Evolutionary conservation across 495 filamentous ascomycete species (phyloP).

Genomic region (Hypoxylon perforatum): DNA sequence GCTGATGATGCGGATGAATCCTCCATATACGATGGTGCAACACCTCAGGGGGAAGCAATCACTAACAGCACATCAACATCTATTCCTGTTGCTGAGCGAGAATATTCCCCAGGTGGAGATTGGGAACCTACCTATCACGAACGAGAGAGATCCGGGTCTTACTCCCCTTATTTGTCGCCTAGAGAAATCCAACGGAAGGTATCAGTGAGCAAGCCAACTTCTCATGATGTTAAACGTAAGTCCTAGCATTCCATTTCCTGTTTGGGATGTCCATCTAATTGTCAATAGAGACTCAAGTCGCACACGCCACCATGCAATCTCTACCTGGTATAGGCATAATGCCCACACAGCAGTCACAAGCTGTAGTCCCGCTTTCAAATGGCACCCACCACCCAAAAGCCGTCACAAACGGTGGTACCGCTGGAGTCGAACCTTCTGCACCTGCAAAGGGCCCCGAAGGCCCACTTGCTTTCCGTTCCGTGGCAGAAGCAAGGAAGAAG

Average conservation of each 20-base stretch:
- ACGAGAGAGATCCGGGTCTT: constrained; percentile 60
- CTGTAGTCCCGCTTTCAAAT: constrained; percentile 2
- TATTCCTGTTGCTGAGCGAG: constrained; percentile 30
- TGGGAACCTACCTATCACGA: constrained; percentile 44
- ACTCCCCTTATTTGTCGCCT: constrained; percentile 64
- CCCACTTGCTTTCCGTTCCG: constrained; percentile 27
- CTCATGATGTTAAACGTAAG: constrained; percentile 37
- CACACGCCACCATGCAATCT: constrained; percentile 14
- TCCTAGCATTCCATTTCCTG: constrained; percentile 4
- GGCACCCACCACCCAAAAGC: neutral
- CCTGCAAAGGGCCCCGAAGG: neutral
- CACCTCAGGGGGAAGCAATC: constrained; percentile 33
- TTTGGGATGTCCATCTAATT: constrained; percentile 26
- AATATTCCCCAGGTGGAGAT: constrained; percentile 40
- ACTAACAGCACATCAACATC: constrained; percentile 33
- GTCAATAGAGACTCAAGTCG: constrained; percentile 8
- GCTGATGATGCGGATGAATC: constrained; percentile 43
- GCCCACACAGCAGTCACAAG: neutral
- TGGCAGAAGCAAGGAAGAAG: constrained; percentile 68
- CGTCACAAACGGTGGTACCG: neutral
- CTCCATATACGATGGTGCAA: constrained; percentile 43
- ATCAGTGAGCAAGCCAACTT: constrained; percentile 37
- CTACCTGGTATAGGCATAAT: constrained; percentile 17
- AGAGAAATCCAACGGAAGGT: constrained; percentile 51
- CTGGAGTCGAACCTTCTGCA: neutral